phyloP scores from a whole-genome alignment of 1,139 yeast species.

The Pichia inconspicua region DNA sequence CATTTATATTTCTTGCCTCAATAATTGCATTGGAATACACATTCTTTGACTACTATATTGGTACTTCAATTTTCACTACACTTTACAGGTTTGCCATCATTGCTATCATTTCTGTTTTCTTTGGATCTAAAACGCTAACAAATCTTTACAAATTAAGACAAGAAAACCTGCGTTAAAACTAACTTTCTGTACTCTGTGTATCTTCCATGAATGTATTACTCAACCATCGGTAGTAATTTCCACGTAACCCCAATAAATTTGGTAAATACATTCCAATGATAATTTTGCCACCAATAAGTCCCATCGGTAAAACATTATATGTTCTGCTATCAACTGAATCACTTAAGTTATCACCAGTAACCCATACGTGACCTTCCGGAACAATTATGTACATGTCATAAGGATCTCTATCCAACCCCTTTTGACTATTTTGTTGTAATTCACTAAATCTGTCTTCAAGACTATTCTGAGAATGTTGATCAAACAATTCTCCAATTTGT shows the following conservation, averaged over 20 bases:
- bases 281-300: conserved; percentile 77
- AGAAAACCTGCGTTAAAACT: conserved; percentile 17
- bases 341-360: conserved; percentile 86
- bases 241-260: conserved; percentile 11
- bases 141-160: conserved; percentile 20
- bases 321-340: conserved; percentile 88
- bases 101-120: conserved; percentile 49
- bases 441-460: background rate
- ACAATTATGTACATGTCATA: conserved; percentile 54
- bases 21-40: conserved; percentile 54
- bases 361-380: conserved; percentile 94
- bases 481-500: background rate
- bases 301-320: conserved; percentile 85
- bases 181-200: background rate
- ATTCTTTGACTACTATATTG: conserved; percentile 62
- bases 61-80: conserved; percentile 65
- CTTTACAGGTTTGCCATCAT: conserved; percentile 44
- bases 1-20: conserved; percentile 44
- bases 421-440: conserved; percentile 12
- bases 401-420: conserved; percentile 16
- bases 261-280: conserved; percentile 28
- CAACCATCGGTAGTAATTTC: conserved; percentile 15
- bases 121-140: conserved; percentile 64
- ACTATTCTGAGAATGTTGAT: background rate
- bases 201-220: conserved; percentile 10